Evolutionary conservation across 257 asterid species (phyloP), one percentile per base, ranked within the genome.

Genomic region (Avicennia marina): DNA sequence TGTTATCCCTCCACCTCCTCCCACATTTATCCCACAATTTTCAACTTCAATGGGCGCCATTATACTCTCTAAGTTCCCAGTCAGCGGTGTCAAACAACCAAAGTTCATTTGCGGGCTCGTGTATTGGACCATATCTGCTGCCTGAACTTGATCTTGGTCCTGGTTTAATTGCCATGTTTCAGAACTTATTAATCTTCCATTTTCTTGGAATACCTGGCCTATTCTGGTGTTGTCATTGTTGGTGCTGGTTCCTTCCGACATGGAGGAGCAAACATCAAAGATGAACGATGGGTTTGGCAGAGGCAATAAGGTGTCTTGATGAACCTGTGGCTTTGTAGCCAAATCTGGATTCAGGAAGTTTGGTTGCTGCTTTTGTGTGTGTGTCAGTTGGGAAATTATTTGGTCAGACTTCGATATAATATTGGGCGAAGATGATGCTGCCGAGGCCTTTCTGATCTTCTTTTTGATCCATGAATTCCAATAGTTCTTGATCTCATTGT

Each of bases 401-500:
- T 69, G 82, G 0, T 66, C 45, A 1, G 49, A 17, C 3, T 56
- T 64, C 0, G 73, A 58, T 7, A 65, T 19, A n/a, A 68, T 31
- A 22, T 59, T 44, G 33, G 70, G 24, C 16, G 79, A 64, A 6
- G 72, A 11, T 39, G 77, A n/a, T 10, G n/a, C n/a, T n/a, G n/a
- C n/a, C n/a, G 81, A 49, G 52, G 94, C 59, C 38, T 83, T 86
- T 63, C 88, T 58, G 6, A 86, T 62, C 60, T 89, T 89, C 78
- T 86, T 89, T 56, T 89, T 89, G 44, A 89, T 89, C 97, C 97
- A 86, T 16, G 97, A 89, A 10, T 89, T 89, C 97, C 97, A 89
- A 1, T 89, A 89, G 65, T 89, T 89, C 57, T 89, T 89, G 47
- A 89, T 89, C n/a, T n/a, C n/a, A n/a, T n/a, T n/a, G n/a, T n/a